phyloP scores from a whole-genome alignment of 2,329 filamentous ascomycete species.

The Fusarium xyrophilum region DNA sequence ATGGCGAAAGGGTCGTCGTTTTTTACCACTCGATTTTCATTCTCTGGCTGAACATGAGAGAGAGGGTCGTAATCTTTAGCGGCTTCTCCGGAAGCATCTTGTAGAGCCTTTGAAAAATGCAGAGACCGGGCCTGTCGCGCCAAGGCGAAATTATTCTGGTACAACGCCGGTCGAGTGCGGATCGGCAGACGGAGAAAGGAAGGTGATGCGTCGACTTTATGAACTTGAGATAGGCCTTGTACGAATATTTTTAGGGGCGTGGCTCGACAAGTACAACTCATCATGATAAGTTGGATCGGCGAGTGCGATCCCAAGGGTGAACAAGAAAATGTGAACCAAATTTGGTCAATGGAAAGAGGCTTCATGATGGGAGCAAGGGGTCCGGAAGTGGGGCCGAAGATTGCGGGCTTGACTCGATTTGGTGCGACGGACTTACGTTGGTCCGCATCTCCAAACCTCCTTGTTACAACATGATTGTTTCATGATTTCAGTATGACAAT shows the following conservation, averaged over 20 bases:
- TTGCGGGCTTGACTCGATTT: not conserved
- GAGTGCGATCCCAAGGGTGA: not conserved
- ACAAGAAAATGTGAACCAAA: conserved; percentile 37
- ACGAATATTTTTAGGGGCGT: conserved; percentile 57
- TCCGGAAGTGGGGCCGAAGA: conserved; percentile 31
- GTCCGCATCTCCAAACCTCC: not conserved
- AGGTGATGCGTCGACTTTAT: conserved; percentile 41
- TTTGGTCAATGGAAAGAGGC: conserved; percentile 26
- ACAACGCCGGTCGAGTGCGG: conserved; percentile 12
- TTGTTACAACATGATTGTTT: not conserved
- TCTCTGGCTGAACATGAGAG: not conserved
- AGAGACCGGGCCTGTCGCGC: conserved; percentile 37
- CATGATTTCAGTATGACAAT: not conserved
- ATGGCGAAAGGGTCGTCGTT: not conserved
- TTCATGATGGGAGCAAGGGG: conserved; percentile 34
- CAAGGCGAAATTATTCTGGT: conserved; percentile 22
- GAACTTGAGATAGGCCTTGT: conserved; percentile 53
- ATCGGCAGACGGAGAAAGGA: conserved; percentile 29
- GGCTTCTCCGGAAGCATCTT: conserved; percentile 20
- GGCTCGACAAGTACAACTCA: conserved; percentile 58
- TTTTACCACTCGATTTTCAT: conserved; percentile 5
- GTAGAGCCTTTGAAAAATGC: conserved; percentile 31
- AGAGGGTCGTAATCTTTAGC: not conserved
- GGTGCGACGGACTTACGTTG: conserved; percentile 16
- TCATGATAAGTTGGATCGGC: conserved; percentile 38